Evolutionary conservation across 2,329 filamentous ascomycete genomes (phyloP), one percentile per base, ranked within the genome.

Genomic region (Parasarocladium wereldwijsianum): DNA sequence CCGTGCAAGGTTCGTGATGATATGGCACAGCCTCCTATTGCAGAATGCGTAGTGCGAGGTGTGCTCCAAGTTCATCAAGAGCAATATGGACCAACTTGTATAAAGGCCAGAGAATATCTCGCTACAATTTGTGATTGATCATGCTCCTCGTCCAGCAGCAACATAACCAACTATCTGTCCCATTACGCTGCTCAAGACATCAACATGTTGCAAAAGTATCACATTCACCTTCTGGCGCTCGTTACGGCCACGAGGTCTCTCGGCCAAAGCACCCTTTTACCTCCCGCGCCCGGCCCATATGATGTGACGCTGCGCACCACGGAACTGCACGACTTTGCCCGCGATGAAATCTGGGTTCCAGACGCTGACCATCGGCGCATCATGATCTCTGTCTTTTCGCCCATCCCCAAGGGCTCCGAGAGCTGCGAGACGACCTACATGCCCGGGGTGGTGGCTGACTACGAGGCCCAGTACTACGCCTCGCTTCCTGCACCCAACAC

Each of bases 371-470:
- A 35, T 18, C 24, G 30, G 4, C 33, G 30, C 5, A 17, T 35
- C 21, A 35, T 33, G 33, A 24, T 35, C 17, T 35, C 33, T 17
- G 31, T 35, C 33, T 35, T 35, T 27, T 35, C 31, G 14, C 33
- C 33, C 6, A 15, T 35, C 19, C 12, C 25, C 8, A 26, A 29
- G 16, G 24, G 25, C 12, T 20, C 26, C 11, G 32, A 32, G 9
- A 26, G 24, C 17, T 35, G 33, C 26, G 25, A 25, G 24, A 29
- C 33, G 10, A 26, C 18, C 13, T 32, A 35, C 25, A 35, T 35
- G 31, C 33, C 33, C 25, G 24, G 14, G 24, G 24, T 13, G 8
- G 24, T 26, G 24, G 24, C 24, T 26, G 24, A 26, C 24, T 26
- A 26, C 13, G 24, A 26, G 24, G 14, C 8, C 8, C 9, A 26